These are phyloP conservation scores for Shiraia sp. DNA, from an alignment of 2,329 filamentous ascomycete species.

Conservation along the genomic window DNA sequence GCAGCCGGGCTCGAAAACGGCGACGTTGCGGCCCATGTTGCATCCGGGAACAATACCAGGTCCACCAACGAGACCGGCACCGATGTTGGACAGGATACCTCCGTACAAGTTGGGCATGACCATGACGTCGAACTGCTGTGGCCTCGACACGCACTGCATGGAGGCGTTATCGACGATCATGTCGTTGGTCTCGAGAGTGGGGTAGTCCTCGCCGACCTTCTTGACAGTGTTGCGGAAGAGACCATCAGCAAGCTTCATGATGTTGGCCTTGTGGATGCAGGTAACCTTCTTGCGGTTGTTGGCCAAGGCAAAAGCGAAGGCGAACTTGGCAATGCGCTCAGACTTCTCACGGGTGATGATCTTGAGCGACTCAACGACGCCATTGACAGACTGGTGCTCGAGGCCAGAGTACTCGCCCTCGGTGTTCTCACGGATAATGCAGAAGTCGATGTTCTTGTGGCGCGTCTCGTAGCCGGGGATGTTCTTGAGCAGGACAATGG, in stretches of 20 bases:
- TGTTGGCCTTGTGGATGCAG: constrained; percentile 99
- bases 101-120: constrained; percentile 99
- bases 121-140: constrained; percentile 99
- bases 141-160: constrained; percentile 96
- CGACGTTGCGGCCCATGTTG: constrained; percentile 99
- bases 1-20: constrained; percentile 98
- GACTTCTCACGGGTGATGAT: constrained; percentile 99
- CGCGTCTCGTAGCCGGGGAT: constrained; percentile 97
- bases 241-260: constrained; percentile 99
- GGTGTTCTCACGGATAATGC: constrained; percentile 99
- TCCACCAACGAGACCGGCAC: constrained; percentile 93
- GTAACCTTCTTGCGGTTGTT: constrained; percentile 99
- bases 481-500: constrained; percentile 98
- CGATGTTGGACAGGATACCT: constrained; percentile 98
- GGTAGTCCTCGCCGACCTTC: constrained; percentile 90
- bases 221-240: constrained; percentile 99
- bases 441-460: constrained; percentile 95
- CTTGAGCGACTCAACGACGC: constrained; percentile 98
- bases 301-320: constrained; percentile 94
- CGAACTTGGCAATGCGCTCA: constrained; percentile 98
- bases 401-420: constrained; percentile 99
- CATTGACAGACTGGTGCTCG: constrained; percentile 95
- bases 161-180: constrained; percentile 99
- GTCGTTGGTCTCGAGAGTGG: constrained; percentile 93
- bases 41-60: constrained; percentile 96